Evolutionary conservation across 371 early-diverging fungal species (phyloP).

Genomic region (Lichtheimia ramosa): DNA sequence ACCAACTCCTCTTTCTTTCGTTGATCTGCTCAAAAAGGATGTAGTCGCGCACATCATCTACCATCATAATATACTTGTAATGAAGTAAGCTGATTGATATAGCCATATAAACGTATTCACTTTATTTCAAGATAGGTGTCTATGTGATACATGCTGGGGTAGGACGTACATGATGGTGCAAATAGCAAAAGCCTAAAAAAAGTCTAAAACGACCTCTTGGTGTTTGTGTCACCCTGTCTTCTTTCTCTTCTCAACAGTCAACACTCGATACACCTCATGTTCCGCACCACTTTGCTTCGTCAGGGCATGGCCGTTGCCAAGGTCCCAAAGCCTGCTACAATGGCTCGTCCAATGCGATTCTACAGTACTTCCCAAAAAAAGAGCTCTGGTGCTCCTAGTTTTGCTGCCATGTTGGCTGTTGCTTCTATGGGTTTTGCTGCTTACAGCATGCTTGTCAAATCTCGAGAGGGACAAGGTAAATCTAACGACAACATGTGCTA

Average conservation of each 20-base stretch:
- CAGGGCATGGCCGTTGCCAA: neutral
- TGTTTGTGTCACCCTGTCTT: neutral
- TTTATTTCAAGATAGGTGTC: no score
- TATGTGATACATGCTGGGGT: no score
- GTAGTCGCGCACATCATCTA: no score
- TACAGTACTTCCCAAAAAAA: conserved; percentile 11
- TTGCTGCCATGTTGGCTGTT: conserved; percentile 52
- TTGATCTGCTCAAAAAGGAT: no score
- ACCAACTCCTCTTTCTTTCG: no score
- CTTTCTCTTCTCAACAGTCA: neutral
- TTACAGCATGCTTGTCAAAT: conserved; percentile 46
- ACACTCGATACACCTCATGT: neutral
- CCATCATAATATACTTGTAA: no score
- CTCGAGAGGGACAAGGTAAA: conserved; percentile 48
- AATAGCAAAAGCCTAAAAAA: no score
- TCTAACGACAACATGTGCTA: neutral
- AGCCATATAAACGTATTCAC: no score
- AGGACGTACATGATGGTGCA: no score
- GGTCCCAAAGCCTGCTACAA: neutral
- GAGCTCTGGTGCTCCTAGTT: conserved; percentile 26
- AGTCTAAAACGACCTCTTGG: no score
- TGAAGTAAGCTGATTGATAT: no score
- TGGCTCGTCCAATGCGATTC: neutral
- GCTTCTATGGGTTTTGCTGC: conserved; percentile 55
- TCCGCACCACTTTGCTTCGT: neutral